phyloP scores from a whole-genome alignment of 2,329 filamentous ascomycete species.

The Botrytis hyacinthi region DNA sequence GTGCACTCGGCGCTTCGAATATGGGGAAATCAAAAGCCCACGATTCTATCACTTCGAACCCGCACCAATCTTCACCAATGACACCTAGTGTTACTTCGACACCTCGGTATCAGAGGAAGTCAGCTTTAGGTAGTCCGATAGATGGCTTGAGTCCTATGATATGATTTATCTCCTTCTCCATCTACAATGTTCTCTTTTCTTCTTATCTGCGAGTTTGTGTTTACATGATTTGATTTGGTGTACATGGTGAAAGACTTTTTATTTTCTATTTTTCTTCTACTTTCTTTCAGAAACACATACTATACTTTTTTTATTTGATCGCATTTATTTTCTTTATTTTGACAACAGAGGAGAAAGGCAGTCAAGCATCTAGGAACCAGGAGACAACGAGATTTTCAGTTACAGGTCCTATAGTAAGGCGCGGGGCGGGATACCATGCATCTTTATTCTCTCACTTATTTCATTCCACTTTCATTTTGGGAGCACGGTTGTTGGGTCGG shows the following conservation, averaged over 20 bases:
- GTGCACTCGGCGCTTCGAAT: conserved; percentile 39
- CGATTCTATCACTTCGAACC: conserved; percentile 16
- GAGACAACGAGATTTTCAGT: neutral
- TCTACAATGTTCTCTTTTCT: neutral
- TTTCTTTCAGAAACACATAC: neutral
- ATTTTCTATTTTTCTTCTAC: conserved; percentile 8
- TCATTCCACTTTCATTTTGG: neutral
- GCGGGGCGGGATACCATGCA: conserved; percentile 2
- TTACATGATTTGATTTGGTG: neutral
- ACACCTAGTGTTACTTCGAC: conserved; percentile 46
- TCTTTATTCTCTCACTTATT: neutral
- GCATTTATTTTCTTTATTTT: neutral
- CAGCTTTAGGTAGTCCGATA: conserved; percentile 38
- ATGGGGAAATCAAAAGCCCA: conserved; percentile 44
- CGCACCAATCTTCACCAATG: conserved; percentile 42
- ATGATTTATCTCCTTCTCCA: conserved; percentile 35
- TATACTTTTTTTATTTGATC: neutral
- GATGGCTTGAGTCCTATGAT: conserved; percentile 50
- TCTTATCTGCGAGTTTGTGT: neutral
- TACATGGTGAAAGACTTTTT: neutral
- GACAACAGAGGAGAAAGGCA: neutral
- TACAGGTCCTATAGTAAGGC: neutral
- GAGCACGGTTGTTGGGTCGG: neutral
- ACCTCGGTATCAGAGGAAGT: conserved; percentile 34
- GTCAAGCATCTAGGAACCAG: neutral